Evolutionary conservation across 2,329 filamentous ascomycete genomes (phyloP).

Genomic region (Xylaria sp.): DNA sequence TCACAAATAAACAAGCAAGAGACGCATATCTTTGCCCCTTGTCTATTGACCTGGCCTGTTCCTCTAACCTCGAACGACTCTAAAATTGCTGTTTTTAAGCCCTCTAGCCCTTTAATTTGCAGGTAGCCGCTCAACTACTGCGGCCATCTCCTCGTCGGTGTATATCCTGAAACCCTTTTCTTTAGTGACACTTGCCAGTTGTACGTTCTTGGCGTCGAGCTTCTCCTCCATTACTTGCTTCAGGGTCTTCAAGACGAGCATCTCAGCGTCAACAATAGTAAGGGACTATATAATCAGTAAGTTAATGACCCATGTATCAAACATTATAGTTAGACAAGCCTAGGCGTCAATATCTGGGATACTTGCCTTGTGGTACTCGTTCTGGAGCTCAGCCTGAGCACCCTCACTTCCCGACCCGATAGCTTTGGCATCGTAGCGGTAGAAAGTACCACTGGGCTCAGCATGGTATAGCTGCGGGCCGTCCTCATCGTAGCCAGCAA

Average conservation of each 20-base stretch:
- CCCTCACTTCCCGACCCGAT: constrained; percentile 98
- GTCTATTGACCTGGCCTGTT: constrained; percentile 33
- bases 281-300: constrained; percentile 69
- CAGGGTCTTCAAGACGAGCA: constrained; percentile 93
- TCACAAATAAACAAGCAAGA: constrained; percentile 24
- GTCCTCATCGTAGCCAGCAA: constrained; percentile 97
- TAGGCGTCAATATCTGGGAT: background rate
- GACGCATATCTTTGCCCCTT: constrained; percentile 20
- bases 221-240: constrained; percentile 99
- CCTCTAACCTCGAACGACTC: constrained; percentile 17
- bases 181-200: constrained; percentile 96
- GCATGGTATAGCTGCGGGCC: constrained; percentile 97
- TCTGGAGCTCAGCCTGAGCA: constrained; percentile 96
- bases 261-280: constrained; percentile 92
- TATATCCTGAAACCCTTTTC: constrained; percentile 99
- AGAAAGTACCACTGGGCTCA: constrained; percentile 97
- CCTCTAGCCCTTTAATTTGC: constrained; percentile 61
- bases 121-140: constrained; percentile 85
- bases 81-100: constrained; percentile 21
- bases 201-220: constrained; percentile 97
- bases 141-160: constrained; percentile 95
- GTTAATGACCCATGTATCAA: background rate
- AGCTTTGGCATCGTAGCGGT: constrained; percentile 98
- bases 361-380: constrained; percentile 91
- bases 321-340: background rate